Base-by-base conservation (phyloP, 768 basidiomycete species). In the Grammothele lineata region DNA sequence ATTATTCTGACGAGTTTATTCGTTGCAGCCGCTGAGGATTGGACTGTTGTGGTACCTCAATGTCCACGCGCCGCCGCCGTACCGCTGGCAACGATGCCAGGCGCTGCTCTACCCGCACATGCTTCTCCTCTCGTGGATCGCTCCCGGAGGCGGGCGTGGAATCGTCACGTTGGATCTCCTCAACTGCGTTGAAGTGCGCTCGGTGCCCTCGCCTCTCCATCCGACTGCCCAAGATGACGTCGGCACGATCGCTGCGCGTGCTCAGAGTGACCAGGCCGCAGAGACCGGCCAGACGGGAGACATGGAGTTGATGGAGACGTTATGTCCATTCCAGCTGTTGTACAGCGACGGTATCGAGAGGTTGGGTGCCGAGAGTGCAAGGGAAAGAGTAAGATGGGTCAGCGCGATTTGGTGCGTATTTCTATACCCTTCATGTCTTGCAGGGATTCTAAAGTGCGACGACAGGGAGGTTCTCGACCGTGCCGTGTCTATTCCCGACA, bases 1-100 rank as follows among this genome's bases (percentile, higher is more conserved):
- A 22, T 18, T 22, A 15, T 40, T 43, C 45, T 52, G 26, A 52
- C 45, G 12, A 41, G 12, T 15, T 19, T 3, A 42, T 19, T 48
- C 11, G 32, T 50, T 57, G n/a, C 59, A 95, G 93, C 92, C 92
- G 4, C 70, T 90, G 11, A 84, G 89, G 47, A 86, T 90, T 33
- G 93, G 93, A 12, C 70, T 83, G 12, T 67, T 96, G 1, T 95
- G 90, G 85, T 96, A 92, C 61, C 78, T 96, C 44, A 95, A 96
- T 47, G 93, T 95, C 0, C 93, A 96, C 58, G 84, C 86, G 0
- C 61, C 77, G 4, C 80, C 85, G 18, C 87, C 87, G 0, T 92
- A 83, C 64, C 68, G 74, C 49, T 91, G 87, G 88, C 80, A 83
- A 67, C 76, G 89, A 52, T 92, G 81, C 58, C 87, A 88, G 60